Base-by-base conservation (phyloP, 495 filamentous ascomycete species). In the Sabuloglossum arenarium region DNA sequence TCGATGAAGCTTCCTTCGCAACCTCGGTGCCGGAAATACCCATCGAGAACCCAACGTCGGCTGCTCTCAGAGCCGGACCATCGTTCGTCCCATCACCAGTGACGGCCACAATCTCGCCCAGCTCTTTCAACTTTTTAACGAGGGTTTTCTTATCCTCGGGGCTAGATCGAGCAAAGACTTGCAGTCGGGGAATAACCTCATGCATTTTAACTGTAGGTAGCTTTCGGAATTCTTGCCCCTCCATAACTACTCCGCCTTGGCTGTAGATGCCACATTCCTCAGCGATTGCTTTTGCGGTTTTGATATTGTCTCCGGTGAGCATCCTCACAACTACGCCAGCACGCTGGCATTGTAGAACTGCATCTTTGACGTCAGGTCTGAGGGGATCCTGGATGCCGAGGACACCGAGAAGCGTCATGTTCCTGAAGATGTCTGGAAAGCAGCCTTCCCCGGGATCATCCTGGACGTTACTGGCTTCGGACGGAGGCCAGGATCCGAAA, bases 61-160 rank as follows among this genome's bases (percentile, higher is more conserved):
- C 88, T 55, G 79, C 80, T 67, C 86, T 90, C 37, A 95, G 69
- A 37, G 88, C 88, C 47, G 86, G 86, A 0, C 83, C 88, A 69
- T 95, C 88, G 59, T 95, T 95, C 53, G 87, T 93, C 27, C 88
- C 88, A 66, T 95, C 88, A 56, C 88, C 88, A 59, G 88, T 95
- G 19, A 96, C 89, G 42, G 89, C 88, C 52, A 94, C 89, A n/a
- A 85, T 94, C 66, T 94, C 88, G 10, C 86, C 86, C 27, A 90
- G 71, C 58, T 84, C 84, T 68, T 88, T 91, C 31, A 94, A 74
- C 31, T 79, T 75, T 59, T 78, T 79, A 27, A 94, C 88, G 31
- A 94, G 73, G 27, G 80, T 80, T 54, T 83, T 75, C 67, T 94
- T 94, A 63, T 94, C 86, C 12, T 87, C 83, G 1, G 86, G 86